Base-by-base conservation (phyloP, 78 protist species). In the Polysphondylium violaceum region DNA sequence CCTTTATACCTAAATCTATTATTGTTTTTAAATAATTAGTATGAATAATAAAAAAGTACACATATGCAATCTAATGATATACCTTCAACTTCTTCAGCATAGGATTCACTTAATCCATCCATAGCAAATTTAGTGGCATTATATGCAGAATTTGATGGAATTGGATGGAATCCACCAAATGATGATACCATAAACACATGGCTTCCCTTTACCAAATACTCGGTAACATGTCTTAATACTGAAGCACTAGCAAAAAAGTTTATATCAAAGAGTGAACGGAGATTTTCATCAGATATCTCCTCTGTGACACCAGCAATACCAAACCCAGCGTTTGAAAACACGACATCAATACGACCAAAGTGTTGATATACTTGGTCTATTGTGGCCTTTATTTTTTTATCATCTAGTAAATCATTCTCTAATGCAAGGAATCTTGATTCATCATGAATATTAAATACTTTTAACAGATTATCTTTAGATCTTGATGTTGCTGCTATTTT, bases 311-410 rank as follows among this genome's bases (percentile, higher is more conserved):
- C 71, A 35, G 25, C 25, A 33, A 27, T n/a, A 63, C 71, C 27
- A 25, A 33, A 33, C 7, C 71, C 71, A 3, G 71, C 71, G 11
- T 63, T 63, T 33, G 17, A 27, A 33, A 63, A 1, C 0, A 63
- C 71, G 33, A 63, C 41, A 63, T 63, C 71, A 35, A 63, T 35
- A 33, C 47, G 25, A 35, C 71, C 47, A 35, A 63, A 63, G 17
- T 2, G 7, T 63, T 63, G 25, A 35, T 33, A 33, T 63, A 33
- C 12, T 63, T 63, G 41, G 25, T 63, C 23, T 33, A 63, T 33
- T 11, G 41, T 33, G 19, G 25, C 21, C 6, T 63, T 33, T 33
- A 63, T 33, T 17, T 33, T 63, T 63, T 63, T 9, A 27, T 33
- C 41, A 63, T 63, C 27, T 33, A n/a, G 21, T 11, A 63, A 27